Percentiles rank a stretch among this genome's conserved stretches.
These are phyloP conservation scores for Neurospora sp. DNA, from an alignment of 495 filamentous ascomycete species.

Conservation along the genomic window DNA sequence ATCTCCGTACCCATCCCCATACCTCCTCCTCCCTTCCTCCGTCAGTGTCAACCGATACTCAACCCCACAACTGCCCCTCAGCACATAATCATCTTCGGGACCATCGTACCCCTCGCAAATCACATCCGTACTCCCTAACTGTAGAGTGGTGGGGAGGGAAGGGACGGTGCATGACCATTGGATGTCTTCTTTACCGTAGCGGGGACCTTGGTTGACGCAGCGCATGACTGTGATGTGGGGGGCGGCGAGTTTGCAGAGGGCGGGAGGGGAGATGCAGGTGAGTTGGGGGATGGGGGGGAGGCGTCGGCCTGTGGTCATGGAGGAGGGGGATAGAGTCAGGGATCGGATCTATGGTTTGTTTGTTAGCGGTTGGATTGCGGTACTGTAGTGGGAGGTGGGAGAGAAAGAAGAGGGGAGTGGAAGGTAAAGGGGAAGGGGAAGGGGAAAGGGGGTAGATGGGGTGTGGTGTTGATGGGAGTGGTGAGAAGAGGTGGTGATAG, in stretches of 20 bases:
- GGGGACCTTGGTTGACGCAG: constrained; percentile 72
- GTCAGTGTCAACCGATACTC: constrained; percentile 82
- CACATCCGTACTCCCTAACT: constrained; percentile 83
- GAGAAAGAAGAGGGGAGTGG: too few species aligned
- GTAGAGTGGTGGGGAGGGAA: constrained; percentile 68
- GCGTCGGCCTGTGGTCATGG: constrained; percentile 61
- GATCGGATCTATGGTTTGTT: constrained; percentile 43
- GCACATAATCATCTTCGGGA: constrained; percentile 67
- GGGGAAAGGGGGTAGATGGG: too few species aligned
- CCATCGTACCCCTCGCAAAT: constrained; percentile 80
- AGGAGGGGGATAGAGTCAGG: constrained; percentile 60
- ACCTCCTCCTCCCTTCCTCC: constrained; percentile 64
- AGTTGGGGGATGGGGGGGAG: constrained; percentile 71
- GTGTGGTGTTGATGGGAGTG: too few species aligned
- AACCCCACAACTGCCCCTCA: constrained; percentile 86
- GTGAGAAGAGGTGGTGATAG: too few species aligned
- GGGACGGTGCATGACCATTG: constrained; percentile 81
- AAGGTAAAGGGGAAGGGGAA: too few species aligned
- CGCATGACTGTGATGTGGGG: constrained; percentile 62
- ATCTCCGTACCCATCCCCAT: constrained; percentile 15
- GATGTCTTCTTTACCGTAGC: constrained; percentile 60
- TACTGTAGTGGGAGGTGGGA: too few species aligned
- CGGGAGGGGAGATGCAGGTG: constrained; percentile 66
- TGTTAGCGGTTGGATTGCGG: too few species aligned
- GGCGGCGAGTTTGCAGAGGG: constrained; percentile 52